Evolutionary conservation across 2,329 filamentous ascomycete genomes (phyloP), one percentile per base, ranked within the genome.

Genomic region (Penicillium sp.): DNA sequence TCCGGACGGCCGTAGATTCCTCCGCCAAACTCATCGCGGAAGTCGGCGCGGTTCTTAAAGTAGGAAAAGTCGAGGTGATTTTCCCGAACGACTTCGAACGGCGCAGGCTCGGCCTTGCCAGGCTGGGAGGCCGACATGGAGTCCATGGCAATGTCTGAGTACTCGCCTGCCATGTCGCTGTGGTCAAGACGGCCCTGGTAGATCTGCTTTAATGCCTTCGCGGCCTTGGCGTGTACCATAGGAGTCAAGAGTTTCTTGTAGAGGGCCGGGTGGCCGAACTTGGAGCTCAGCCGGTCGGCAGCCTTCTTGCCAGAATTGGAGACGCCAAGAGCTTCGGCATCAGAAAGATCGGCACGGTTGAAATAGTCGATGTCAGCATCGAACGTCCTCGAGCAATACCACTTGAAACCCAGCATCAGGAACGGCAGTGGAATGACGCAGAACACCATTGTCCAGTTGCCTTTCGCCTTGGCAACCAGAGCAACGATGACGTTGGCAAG

Each of bases 141-240:
- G 64, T 93, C 87, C 74, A 96, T 81, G 1, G 82, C 83, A 66
- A 89, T 87, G 65, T 96, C 92, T 28, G 89, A 92, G 74, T 94
- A 76, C 26, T 72, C 72, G 24, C 62, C 64, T 8, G 59, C 58
- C 16, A 60, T 56, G 18, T 68, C 67, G 51, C 79, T 76, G 0
- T 81, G 76, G n/a, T 79, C 80, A 2, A 95, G 75, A 4, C 93
- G 86, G 10, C 92, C 93, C 23, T 85, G 85, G 70, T 96, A 96
- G 45, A 99, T 81, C 41, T 88, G 84, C n/a, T 87, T 86, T 9
- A 99, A 81, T 38, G 94, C 81, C 53, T 94, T 91, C 65, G 94
- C 89, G 2, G 90, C 90, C 72, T 89, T 95, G 49, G 90, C 88
- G 64, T 95, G 88, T 3, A 97, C 93, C 92, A 97, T 96, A 2